Conservation (phyloP, 345 rosid species). For the Linum tenue region DNA sequence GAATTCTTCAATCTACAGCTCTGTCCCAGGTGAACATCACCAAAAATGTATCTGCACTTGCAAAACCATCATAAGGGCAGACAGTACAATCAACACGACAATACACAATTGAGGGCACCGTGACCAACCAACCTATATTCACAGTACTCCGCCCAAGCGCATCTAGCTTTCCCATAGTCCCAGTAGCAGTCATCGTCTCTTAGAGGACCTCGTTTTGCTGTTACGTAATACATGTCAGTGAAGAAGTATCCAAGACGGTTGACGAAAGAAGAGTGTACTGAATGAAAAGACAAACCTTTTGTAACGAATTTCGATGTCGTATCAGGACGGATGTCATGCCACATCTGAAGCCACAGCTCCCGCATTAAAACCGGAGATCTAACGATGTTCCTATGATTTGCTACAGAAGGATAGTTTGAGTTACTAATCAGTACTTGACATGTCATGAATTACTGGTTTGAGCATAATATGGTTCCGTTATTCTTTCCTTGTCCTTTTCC, state of each 20-base stretch:
- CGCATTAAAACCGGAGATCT: conserved; percentile 87
- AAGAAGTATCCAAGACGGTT: conserved; percentile 1
- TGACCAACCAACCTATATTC: conserved; percentile 62
- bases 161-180: conserved; percentile 96
- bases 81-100: neutral
- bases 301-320: conserved; percentile 62
- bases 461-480: neutral
- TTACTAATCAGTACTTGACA: neutral
- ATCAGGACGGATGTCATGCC: conserved; percentile 81
- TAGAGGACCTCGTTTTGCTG: conserved; percentile 91
- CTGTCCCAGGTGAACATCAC: conserved; percentile 96
- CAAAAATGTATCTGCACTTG: conserved; percentile 60
- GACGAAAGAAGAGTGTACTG: neutral
- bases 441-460: neutral
- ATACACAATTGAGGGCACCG: neutral
- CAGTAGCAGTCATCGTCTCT: conserved; percentile 93
- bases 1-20: conserved; percentile 93
- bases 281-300: conserved; percentile 46
- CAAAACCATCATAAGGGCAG: neutral
- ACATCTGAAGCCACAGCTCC: conserved; percentile 98
- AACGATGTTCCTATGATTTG: conserved; percentile 94
- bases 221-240: conserved; percentile 6
- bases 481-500: neutral
- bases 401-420: conserved; percentile 44
- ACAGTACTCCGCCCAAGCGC: conserved; percentile 92